Evolutionary conservation across 345 rosid species (phyloP).

Genomic region (Populus euphratica): DNA sequence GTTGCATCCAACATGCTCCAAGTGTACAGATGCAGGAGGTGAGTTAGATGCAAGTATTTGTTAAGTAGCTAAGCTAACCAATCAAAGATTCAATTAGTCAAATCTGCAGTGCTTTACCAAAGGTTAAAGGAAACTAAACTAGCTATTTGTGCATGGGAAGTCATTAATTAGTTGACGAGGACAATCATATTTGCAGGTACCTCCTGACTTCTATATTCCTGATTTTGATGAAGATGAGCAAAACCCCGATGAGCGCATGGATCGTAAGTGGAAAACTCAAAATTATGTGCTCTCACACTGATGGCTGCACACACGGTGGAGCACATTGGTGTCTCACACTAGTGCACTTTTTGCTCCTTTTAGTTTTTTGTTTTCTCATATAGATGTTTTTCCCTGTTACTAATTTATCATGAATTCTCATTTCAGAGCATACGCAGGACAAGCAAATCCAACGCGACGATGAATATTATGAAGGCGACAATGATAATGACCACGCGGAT

Average conservation of each 20-base stretch:
- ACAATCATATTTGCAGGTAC: conserved; percentile 52
- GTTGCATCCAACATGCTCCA: conserved; percentile 90
- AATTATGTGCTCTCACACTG: background rate
- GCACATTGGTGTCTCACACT: background rate
- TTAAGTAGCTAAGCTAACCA: background rate
- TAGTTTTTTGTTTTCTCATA: background rate
- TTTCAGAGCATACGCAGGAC: conserved; percentile 82
- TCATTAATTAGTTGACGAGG: background rate
- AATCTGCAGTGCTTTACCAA: background rate
- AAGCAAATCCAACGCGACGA: conserved; percentile 87
- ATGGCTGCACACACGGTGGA: background rate
- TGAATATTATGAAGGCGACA: conserved; percentile 82
- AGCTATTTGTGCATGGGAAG: background rate
- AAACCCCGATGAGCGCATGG: conserved; percentile 77
- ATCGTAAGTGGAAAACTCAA: conserved; percentile 56
- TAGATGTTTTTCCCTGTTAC: background rate
- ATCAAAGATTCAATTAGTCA: background rate
- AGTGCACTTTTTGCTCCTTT: background rate
- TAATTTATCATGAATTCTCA: background rate
- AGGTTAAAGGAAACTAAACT: background rate
- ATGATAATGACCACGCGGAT: conserved; percentile 70
- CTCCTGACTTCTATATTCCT: conserved; percentile 90
- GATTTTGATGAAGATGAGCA: conserved; percentile 90
- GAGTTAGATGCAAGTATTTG: conserved; percentile 14
- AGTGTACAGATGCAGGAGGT: conserved; percentile 98